Percentiles rank a stretch among this genome's conserved stretches.
Evolutionary conservation across 768 basidiomycete genomes (phyloP).

Genomic region (Boletus insuetus): DNA sequence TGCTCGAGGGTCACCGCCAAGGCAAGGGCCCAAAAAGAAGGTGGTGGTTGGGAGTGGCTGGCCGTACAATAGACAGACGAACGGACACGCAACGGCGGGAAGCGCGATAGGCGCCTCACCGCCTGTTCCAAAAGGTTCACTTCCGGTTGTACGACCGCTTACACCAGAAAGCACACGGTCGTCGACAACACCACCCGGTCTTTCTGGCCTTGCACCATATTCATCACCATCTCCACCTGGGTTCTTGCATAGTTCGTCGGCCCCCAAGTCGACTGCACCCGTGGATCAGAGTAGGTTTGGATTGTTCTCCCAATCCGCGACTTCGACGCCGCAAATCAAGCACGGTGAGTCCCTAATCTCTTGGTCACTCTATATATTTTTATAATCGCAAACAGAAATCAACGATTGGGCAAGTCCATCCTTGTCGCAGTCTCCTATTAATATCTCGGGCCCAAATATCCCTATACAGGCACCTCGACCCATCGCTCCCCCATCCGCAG

Average conservation of each 20-base stretch:
- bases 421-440: conserved; percentile 15
- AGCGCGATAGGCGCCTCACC: conserved; percentile 16
- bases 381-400: conserved; percentile 13
- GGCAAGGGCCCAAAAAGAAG: conserved; percentile 15
- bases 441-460: conserved; percentile 18
- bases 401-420: conserved; percentile 25
- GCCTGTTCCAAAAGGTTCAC: conserved; percentile 7
- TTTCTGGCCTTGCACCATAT: conserved; percentile 32
- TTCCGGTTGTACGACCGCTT: conserved; percentile 17
- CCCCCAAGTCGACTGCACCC: conserved; percentile 17
- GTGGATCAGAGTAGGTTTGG: conserved; percentile 20
- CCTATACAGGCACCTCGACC: conserved; percentile 32
- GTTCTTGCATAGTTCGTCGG: conserved; percentile 32
- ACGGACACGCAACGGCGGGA: conserved; percentile 21
- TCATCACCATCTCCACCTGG: conserved; percentile 35
- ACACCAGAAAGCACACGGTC: conserved; percentile 34
- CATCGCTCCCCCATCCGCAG: conserved; percentile 25
- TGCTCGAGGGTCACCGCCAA: conserved; percentile 14
- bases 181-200: conserved; percentile 32
- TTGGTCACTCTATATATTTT: background rate
- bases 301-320: conserved; percentile 14
- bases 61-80: conserved; percentile 35
- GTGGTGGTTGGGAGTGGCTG: conserved; percentile 48
- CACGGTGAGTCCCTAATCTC: conserved; percentile 21
- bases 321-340: conserved; percentile 28